Conservation (phyloP, 495 filamentous ascomycete genomes). For the Aspergillus affinis region DNA sequence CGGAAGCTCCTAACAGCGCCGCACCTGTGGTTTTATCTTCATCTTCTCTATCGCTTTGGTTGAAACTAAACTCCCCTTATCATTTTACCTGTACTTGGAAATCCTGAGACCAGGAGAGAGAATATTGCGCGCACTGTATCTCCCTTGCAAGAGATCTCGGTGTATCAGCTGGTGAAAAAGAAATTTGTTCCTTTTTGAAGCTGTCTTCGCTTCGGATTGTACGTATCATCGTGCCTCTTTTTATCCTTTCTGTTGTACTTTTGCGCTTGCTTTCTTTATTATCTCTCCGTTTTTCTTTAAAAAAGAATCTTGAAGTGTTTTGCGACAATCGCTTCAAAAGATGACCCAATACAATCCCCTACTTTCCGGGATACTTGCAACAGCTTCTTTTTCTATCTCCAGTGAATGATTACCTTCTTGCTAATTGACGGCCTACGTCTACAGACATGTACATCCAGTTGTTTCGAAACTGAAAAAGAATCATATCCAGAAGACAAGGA, state of each 20-base stretch:
- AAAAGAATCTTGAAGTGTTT: conserved; percentile 2
- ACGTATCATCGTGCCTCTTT: conserved; percentile 43
- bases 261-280: conserved; percentile 15
- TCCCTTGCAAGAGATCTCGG: conserved; percentile 14
- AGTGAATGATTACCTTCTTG: conserved; percentile 27
- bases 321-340: conserved; percentile 2
- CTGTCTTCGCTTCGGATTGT: conserved; percentile 42
- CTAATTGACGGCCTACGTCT: conserved; percentile 40
- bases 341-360: conserved; percentile 6
- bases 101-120: conserved; percentile 20
- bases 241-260: conserved; percentile 19
- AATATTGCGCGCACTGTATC: conserved; percentile 17
- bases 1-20: conserved; percentile 13
- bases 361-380: conserved; percentile 1
- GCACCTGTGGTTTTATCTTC: conserved; percentile 23
- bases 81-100: conserved; percentile 39
- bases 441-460: conserved; percentile 50
- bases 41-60: conserved; percentile 14
- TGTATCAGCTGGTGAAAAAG: conserved; percentile 22
- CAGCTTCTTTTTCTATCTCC: conserved; percentile 9
- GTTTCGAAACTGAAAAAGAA: conserved; percentile 28
- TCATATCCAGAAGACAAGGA: conserved; percentile 25
- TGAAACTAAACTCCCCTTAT: conserved; percentile 15
- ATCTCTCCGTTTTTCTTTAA: conserved; percentile 14
- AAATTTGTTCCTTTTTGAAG: conserved; percentile 29